Evolutionary conservation across 257 asterid species (phyloP), one percentile per base, ranked within the genome.

Genomic region (Solanum sitiens): DNA sequence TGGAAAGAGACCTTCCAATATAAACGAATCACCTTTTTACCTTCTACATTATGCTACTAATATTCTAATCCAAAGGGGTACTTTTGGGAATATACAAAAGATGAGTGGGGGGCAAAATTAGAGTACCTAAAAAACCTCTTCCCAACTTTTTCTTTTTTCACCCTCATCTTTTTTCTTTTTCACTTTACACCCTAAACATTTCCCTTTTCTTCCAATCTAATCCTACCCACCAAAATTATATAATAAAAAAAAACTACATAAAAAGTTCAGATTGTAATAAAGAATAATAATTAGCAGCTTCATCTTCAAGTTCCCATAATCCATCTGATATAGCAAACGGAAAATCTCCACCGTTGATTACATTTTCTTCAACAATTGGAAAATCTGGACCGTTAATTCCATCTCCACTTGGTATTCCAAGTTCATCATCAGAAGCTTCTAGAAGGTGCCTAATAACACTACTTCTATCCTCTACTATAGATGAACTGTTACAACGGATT

Each of bases 351-450:
- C 88, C 89, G 37, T 87, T 72, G 2, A 73, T 84, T 37, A 86
- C 94, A 70, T 56, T 71, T 11, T 47, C 67, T 0, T 82, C 70
- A 50, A 32, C 32, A 30, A 50, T 2, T 18, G 91, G 85, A 11
- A 86, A 75, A 45, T 89, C 92, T 5, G 35, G 88, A 21, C 89
- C 89, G 45, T 87, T 87, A 7, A 73, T 76, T 33, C 89, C 94
- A 63, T 56, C 82, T 7, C 87, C 82, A 44, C 45, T 92, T 0
- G 98, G 98, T 56, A 95, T 93, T 27, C 98, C 98, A 6, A 94
- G 96, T 89, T 95, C 98, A 89, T 95, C 98, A 70, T 95, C 98
- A 6, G 98, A 95, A 10, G 98, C 98, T 91, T 95, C 98, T 0
- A 95, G 95, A 35, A 95, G 98, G 83, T 92, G 99, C 88, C 95